Evolutionary conservation across 768 basidiomycete species (phyloP).

Genomic region (Gloeopeniophorella convolvens): DNA sequence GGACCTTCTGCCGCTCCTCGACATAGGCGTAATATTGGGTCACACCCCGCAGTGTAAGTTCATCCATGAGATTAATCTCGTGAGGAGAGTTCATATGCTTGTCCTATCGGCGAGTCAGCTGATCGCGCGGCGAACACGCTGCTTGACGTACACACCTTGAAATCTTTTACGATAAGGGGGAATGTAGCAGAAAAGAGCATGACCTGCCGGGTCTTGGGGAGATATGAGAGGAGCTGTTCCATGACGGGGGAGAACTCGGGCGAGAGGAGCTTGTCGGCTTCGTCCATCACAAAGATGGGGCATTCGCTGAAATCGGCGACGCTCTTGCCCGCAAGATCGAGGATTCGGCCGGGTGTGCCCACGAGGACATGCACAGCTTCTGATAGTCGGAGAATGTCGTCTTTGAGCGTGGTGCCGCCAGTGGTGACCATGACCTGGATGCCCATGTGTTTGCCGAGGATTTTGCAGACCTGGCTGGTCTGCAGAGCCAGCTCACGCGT

Average conservation of each 20-base stretch:
- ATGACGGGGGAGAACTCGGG: conserved; percentile 98
- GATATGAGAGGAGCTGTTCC: conserved; percentile 86
- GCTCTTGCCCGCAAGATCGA: conserved; percentile 88
- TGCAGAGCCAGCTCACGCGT: conserved; percentile 98
- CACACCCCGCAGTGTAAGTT: conserved; percentile 95
- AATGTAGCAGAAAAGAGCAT: conserved; percentile 99
- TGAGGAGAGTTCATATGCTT: conserved; percentile 95
- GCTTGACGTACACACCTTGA: conserved; percentile 58
- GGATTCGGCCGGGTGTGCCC: conserved; percentile 92
- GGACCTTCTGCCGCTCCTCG: conserved; percentile 98
- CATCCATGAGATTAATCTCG: conserved; percentile 99
- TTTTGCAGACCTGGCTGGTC: conserved; percentile 98
- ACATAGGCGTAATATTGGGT: conserved; percentile 99
- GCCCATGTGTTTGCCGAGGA: conserved; percentile 91
- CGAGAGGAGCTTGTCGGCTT: conserved; percentile 95
- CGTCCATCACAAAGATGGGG: conserved; percentile 98
- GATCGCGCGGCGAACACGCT: background rate
- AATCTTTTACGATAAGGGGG: conserved; percentile 98
- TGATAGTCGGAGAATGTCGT: conserved; percentile 89
- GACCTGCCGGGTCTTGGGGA: conserved; percentile 84
- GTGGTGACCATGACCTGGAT: conserved; percentile 99
- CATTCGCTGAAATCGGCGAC: conserved; percentile 94
- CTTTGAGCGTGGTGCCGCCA: conserved; percentile 95
- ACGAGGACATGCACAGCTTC: conserved; percentile 94
- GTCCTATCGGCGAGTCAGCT: conserved; percentile 45